Base-by-base conservation (phyloP, 495 filamentous ascomycete species). In the Tuber umbilicatum region DNA sequence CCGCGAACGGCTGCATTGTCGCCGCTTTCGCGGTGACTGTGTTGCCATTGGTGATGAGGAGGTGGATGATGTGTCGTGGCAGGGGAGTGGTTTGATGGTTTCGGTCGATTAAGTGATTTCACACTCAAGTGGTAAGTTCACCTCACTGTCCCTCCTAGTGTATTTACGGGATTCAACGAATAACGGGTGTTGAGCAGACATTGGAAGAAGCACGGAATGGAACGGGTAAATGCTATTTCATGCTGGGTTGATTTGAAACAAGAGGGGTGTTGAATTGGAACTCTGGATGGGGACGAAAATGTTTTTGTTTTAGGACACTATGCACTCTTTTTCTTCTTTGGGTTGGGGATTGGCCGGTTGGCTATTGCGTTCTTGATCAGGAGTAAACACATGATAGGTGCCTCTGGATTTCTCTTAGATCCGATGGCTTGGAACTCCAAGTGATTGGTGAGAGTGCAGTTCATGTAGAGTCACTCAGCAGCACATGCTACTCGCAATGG, bases 1-100 rank as follows among this genome's bases (percentile, higher is more conserved):
- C 80, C 78, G 74, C 39, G 73, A 68, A 75, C 69, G 72, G 73
- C 76, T 39, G 60, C 42, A 42, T 21, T 40, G 68, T 64, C 55
- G 27, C 55, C 55, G 14, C 55, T 35, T 17, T 35, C 55, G 27
- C 55, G 12, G 27, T 35, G 27, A 64, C 55, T 35, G 27, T 35
- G 55, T 35, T 35, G 55, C 55, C 27, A 64, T 27, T 64, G 14
- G 14, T 64, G 7, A 27, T 60, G 27, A 7, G 55, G 55, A 35
- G 55, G 27, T 64, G 27, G 12, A 64, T 35, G 27, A 6, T 0
- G 27, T 31, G 55, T 64, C 12, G 27, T 64, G 27, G 55, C 55
- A 35, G 55, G 35, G 14, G 27, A 17, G 14, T 17, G 4, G 55
- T 35, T 35, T 4, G 27, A 60, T 31, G 50, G 50, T 14, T 60